Conservation (phyloP, 108 stramenopile genomes). For the Cyclotella choctawhatcheeana region DNA sequence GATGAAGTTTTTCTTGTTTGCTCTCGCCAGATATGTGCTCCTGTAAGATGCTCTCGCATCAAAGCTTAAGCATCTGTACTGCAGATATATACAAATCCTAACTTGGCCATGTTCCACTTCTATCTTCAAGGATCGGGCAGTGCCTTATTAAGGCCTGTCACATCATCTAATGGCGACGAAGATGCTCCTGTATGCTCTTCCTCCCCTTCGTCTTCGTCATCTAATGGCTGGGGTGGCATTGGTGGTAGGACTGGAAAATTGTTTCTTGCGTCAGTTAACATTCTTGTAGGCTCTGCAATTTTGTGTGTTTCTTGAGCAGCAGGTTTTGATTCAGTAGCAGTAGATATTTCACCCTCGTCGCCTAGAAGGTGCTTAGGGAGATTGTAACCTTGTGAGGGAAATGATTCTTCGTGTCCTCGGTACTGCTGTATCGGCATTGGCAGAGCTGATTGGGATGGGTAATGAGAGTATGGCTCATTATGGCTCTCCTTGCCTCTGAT, state of each 20-base stretch:
- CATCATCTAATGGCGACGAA: constrained; percentile 14
- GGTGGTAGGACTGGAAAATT: constrained; percentile 20
- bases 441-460: constrained; percentile 16
- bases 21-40: background rate
- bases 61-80: too few relatives aligned
- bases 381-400: background rate
- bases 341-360: background rate
- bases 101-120: background rate
- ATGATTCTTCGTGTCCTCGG: background rate
- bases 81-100: too few relatives aligned
- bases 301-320: background rate
- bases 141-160: constrained; percentile 14
- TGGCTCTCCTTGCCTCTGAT: constrained; percentile 22
- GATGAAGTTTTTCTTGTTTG: constrained; percentile 5
- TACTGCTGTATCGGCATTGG: constrained; percentile 25
- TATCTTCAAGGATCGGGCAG: constrained; percentile 17
- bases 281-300: too few relatives aligned
- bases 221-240: constrained; percentile 11
- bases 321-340: background rate
- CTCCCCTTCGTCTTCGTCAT: constrained; percentile 7
- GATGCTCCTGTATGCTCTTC: background rate
- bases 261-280: background rate
- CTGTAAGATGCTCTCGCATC: constrained; percentile 1
- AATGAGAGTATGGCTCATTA: constrained; percentile 5
- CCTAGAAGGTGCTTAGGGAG: background rate